Evolutionary conservation across 164 flowering plant species (phyloP).

Genomic region (Chimonanthus salicifolius): DNA sequence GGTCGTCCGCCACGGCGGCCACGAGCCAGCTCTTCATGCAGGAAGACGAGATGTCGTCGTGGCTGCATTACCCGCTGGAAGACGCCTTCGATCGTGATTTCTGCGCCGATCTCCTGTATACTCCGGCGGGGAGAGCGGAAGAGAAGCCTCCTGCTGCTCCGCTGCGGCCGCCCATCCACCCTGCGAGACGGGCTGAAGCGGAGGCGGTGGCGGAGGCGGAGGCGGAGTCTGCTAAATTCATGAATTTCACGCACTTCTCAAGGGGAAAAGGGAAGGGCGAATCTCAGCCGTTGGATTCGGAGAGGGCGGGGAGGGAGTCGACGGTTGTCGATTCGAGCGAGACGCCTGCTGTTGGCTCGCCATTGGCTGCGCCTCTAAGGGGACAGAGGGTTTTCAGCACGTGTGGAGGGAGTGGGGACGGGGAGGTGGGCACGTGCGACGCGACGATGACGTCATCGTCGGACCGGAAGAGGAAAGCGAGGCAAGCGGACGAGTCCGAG

Average conservation of each 20-base stretch:
- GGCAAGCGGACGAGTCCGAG: constrained; percentile 50
- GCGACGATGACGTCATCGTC: constrained; percentile 50
- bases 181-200: constrained; percentile 11
- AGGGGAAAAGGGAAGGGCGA: constrained; percentile 19
- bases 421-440: constrained; percentile 28
- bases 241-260: constrained; percentile 42
- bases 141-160: neutral
- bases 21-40: constrained; percentile 54
- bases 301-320: constrained; percentile 24
- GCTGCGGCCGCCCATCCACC: constrained; percentile 35
- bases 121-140: constrained; percentile 12
- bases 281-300: constrained; percentile 26
- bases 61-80: constrained; percentile 73
- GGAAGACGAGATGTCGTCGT: constrained; percentile 91
- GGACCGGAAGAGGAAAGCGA: constrained; percentile 57
- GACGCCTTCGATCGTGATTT: constrained; percentile 37
- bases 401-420: constrained; percentile 11
- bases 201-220: constrained; percentile 5
- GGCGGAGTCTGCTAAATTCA: constrained; percentile 12
- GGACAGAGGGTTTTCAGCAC: constrained; percentile 1
- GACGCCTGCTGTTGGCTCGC: constrained; percentile 23
- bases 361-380: no score
- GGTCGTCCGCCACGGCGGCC: constrained; percentile 7
- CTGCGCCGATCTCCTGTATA: constrained; percentile 38
- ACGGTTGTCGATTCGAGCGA: constrained; percentile 59